Evolutionary conservation across 306 rosid genomes (phyloP), one percentile per base, ranked within the genome.

Genomic region (Sechiopsis laciniata): DNA sequence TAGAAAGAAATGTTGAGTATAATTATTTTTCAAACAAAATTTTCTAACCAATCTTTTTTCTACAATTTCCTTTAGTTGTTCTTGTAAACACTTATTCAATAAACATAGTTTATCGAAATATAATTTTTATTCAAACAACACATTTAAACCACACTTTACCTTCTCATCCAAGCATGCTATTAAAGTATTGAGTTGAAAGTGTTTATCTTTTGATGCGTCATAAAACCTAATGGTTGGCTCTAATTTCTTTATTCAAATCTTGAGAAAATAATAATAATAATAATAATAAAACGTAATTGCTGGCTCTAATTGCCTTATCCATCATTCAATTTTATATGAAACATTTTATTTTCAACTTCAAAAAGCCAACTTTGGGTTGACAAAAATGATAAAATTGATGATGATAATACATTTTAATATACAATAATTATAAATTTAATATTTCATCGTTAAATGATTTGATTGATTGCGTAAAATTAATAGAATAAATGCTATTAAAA

Each of bases 351-450:
- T 65, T 67, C 55, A 67, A 45, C 55, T 42, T 6, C 10, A 67
- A 45, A 42, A 67, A 46, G 72, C 55, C 54, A 67, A 37, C 53
- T 42, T 42, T 67, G 17, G 37, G 55, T 20, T 45, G 72, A 45
- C 35, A 67, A 19, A 12, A 67, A 19, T 19, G 11, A 19, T 42
- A 45, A 67, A 40, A 66, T 45, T 42, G 29, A 66, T 42, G 2
- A 20, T 20, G 45, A 67, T 12, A 2, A 10, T 65, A 3, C 42
- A 32, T 35, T 62, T 15, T 15, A 16, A 35, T 64, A n/a, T 10
- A 37, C 2, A 40, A n/a, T 5, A n/a, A 64, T 64, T 15, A 64
- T 37, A 64, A 9, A 64, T 8, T 45, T 67, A 67, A 66, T 45
- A 67, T 46, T 45, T 67, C 37, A 67, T 17, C 54, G 1, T 65